Conservation (phyloP, 495 filamentous ascomycete species). For the Aspergillus ellipticus region DNA sequence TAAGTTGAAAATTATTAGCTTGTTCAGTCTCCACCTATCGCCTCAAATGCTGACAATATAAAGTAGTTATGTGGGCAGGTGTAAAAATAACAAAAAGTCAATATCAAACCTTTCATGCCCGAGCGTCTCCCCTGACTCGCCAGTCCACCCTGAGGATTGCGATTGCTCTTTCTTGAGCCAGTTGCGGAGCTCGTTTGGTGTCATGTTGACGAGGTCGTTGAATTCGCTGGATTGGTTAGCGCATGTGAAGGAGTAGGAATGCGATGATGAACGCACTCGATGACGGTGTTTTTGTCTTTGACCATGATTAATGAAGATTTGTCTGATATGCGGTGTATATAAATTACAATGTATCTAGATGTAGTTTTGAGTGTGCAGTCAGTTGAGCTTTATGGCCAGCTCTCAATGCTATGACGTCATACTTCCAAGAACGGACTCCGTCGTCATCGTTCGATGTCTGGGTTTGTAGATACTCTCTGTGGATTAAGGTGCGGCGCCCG, state of each 20-base stretch:
- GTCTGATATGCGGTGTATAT: too few species aligned
- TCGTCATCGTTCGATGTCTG: neutral
- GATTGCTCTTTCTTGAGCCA: slow-evolving; percentile 59
- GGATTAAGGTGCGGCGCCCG: neutral
- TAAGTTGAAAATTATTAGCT: slow-evolving; percentile 13
- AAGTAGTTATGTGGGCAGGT: neutral
- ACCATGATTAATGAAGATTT: slow-evolving; percentile 41
- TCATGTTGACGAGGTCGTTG: slow-evolving; percentile 68
- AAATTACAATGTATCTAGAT: too few species aligned
- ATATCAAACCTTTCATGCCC: slow-evolving; percentile 56
- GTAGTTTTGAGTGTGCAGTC: too few species aligned
- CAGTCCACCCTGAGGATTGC: slow-evolving; percentile 53
- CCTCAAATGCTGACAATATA: too few species aligned
- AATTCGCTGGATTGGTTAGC: slow-evolving; percentile 49
- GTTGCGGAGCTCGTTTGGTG: slow-evolving; percentile 52
- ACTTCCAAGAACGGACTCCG: neutral
- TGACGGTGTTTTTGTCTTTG: slow-evolving; percentile 54
- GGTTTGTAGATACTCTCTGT: neutral
- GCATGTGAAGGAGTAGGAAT: neutral
- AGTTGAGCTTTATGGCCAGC: too few species aligned
- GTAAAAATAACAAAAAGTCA: neutral
- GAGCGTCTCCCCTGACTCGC: slow-evolving; percentile 58
- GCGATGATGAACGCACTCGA: slow-evolving; percentile 36
- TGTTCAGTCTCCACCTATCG: neutral
- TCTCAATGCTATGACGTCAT: too few species aligned